phyloP scores from a whole-genome alignment of 257 asterid genomes.

The Thymus mandschuricus region DNA sequence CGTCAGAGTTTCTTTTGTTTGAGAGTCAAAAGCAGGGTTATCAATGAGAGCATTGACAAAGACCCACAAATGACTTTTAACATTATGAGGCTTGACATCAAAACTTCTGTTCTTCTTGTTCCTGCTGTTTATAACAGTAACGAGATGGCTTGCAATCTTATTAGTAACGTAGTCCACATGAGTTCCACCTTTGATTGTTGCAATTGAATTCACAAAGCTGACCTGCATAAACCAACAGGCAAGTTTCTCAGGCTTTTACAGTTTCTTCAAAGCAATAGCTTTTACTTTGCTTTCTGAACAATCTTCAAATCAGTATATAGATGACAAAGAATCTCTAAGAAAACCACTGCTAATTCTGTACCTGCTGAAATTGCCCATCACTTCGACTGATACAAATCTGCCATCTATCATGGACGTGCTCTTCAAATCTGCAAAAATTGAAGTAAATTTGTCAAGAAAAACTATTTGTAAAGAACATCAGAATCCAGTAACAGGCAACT shows the following conservation, averaged over 20 bases:
- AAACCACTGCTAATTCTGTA: constrained; percentile 28
- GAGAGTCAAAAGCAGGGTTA: constrained; percentile 99
- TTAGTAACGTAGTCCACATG: constrained; percentile 92
- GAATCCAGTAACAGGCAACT: background rate
- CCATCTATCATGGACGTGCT: constrained; percentile 87
- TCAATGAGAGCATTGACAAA: constrained; percentile 98
- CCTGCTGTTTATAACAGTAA: constrained; percentile 53
- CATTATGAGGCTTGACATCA: constrained; percentile 76
- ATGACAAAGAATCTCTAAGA: no score
- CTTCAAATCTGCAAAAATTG: constrained; percentile 59
- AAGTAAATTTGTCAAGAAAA: constrained; percentile 9
- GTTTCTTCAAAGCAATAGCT: background rate
- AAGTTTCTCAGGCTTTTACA: constrained; percentile 12
- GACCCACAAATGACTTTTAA: constrained; percentile 91
- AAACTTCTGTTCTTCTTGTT: constrained; percentile 79
- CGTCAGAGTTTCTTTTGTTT: constrained; percentile 96
- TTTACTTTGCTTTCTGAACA: background rate
- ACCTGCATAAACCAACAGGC: constrained; percentile 57
- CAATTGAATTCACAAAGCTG: constrained; percentile 90
- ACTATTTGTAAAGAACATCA: background rate
- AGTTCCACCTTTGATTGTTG: constrained; percentile 99
- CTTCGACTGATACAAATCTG: constrained; percentile 86
- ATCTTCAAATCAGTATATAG: background rate
- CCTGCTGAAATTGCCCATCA: constrained; percentile 99
- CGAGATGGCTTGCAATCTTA: constrained; percentile 80